Base-by-base conservation (phyloP, 2,329 filamentous ascomycete genomes). In the Hypoxylon sp. region DNA sequence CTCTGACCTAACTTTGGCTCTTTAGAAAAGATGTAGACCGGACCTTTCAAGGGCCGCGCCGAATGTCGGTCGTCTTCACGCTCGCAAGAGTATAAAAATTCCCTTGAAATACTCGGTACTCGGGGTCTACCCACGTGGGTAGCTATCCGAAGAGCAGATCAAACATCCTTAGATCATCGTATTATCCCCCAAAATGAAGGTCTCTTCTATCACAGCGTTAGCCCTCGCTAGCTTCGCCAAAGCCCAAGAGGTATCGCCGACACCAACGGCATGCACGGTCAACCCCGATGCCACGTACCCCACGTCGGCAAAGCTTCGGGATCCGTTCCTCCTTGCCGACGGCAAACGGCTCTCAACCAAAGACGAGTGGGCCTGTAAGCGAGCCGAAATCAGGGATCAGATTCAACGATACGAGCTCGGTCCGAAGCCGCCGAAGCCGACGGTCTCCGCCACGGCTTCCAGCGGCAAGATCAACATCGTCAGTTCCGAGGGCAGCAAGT, bases 261-360 rank as follows among this genome's bases (percentile, higher is more conserved):
- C 53, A 14, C 46, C 60, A 11, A 57, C 46, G 11, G 21, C 43
- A 46, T 63, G 60, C 28, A 48, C 46, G 19, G 14, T 51, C 34
- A 14, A 61, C 13, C 30, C 32, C 21, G 7, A 63, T 10, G 60
- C 60, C 9, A 58, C 45, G 5, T 58, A 63, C 45, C 52, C 60
- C 0, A 52, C 34, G 21, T 63, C 60, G 1, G 45, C 56, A 11
- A 64, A 61, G 28, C 73, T 77, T 6, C 74, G 74, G 41, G 79
- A 84, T 68, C 82, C 82, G 45, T 84, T 83, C 72, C 78, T 78
- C 14, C 79, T 79, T 50, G 68, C 76, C 4, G 77, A 78, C 34
- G 81, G 81, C 23, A 72, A 72, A 13, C 77, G 76, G 9, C 76
- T 84, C 30, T 76, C 76, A 14, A 80, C 77, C 17, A 78, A 76